Base-by-base conservation (phyloP, 495 filamentous ascomycete genomes). In the Annulohypoxylon bovei region DNA sequence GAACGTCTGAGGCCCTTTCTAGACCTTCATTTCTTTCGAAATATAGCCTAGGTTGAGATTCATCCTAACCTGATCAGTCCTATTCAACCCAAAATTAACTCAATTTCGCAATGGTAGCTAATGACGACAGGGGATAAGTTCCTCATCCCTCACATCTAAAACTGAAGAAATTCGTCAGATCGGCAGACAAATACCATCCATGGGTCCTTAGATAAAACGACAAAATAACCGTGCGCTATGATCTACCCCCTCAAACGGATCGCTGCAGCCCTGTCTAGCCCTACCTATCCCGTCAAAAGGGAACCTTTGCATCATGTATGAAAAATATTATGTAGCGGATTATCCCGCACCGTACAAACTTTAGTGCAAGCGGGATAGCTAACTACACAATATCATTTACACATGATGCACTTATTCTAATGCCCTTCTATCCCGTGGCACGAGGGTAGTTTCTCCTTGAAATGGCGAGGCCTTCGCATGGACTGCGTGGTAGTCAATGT, bases 261-360 rank as follows among this genome's bases (percentile, higher is more conserved):
- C 46, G 42, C 27, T 71, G 63, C 68, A 71, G 68, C 68, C 68
- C 63, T 67, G 68, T 67, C 58, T 62, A 71, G 68, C 68, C 63
- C 63, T 63, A 58, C 39, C 53, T 47, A 23, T 27, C 39, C 64
- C 27, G 50, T 62, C n/a, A n/a, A n/a, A n/a, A n/a, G n/a, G n/a
- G n/a, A n/a, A n/a, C n/a, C n/a, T n/a, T n/a, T n/a, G n/a, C n/a
- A n/a, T n/a, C n/a, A n/a, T n/a, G n/a, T n/a, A n/a, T n/a, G n/a
- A n/a, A n/a, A n/a, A n/a, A n/a, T n/a, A n/a, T n/a, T n/a, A n/a
- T n/a, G n/a, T n/a, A n/a, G n/a, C n/a, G n/a, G n/a, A n/a, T n/a
- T n/a, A n/a, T n/a, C n/a, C n/a, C n/a, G n/a, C n/a, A n/a, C n/a
- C n/a, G n/a, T n/a, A n/a, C n/a, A n/a, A n/a, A n/a, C n/a, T n/a